A percentile compares a stretch with the other conserved stretches of the same genome.
These are phyloP conservation scores for Gracilaria domingensis DNA, from an alignment of 23 red algal species.

Conservation along the genomic window DNA sequence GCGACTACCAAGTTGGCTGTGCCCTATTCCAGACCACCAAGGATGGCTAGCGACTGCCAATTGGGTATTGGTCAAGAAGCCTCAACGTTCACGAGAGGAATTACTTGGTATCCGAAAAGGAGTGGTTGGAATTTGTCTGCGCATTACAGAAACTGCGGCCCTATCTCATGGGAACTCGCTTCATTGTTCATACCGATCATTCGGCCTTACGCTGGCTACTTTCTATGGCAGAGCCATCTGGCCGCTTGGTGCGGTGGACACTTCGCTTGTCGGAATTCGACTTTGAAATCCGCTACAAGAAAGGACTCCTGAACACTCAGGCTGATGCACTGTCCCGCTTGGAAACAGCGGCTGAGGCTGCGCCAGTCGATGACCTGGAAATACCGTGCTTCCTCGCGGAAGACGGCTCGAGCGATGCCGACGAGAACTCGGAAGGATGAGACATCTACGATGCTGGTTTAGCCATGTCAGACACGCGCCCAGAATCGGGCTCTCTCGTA, in stretches of 20 bases:
- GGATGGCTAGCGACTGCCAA: neutral
- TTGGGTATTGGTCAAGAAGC: neutral
- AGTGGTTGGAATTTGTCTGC: neutral
- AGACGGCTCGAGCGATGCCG: neutral
- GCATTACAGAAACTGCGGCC: neutral
- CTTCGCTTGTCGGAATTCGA: neutral
- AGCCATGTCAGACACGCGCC: neutral
- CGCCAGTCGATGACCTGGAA: neutral
- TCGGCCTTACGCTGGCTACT: neutral
- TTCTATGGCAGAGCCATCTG: neutral
- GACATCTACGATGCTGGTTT: neutral
- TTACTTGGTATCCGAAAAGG: neutral
- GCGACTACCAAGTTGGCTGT: neutral
- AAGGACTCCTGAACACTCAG: conserved; percentile 2
- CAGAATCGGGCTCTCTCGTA: neutral
- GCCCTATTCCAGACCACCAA: neutral
- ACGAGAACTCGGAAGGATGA: neutral
- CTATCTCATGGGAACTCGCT: neutral
- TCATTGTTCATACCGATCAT: neutral
- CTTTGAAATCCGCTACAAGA: neutral
- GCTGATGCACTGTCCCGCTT: conserved; percentile 34
- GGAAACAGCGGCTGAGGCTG: neutral
- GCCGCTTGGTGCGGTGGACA: neutral
- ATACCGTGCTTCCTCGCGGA: conserved; percentile 11
- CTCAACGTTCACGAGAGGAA: neutral